Base-by-base conservation (phyloP, 305 asterid species). In the Rubia peregrina region DNA sequence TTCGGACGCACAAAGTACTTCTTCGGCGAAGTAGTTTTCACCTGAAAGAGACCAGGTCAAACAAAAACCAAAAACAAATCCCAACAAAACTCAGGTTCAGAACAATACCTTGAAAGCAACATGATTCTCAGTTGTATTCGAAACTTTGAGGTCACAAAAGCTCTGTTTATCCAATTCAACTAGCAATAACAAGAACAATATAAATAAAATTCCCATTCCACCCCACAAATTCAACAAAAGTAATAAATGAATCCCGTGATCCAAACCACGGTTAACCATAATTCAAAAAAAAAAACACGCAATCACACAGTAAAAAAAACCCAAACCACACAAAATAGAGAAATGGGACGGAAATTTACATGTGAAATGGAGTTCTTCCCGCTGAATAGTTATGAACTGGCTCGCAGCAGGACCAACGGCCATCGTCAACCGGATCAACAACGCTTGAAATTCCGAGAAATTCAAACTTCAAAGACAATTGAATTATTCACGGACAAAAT, bases 11-110 rank as follows among this genome's bases (percentile, higher is more conserved):
- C 97, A 78, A 84, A 91, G 72, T 91, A 91, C 81, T 87, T 89
- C 86, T 86, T 88, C 7, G 97, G 96, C 26, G 97, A 88, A n/a
- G 97, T 91, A 55, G 96, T 91, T 83, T 91, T 91, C 69, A 91
- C 95, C 97, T 91, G 55, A 41, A 70, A 43, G n/a, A 42, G 55
- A 73, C 43, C 16, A 57, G 41, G 53, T 67, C 49, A 40, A 53
- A 49, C 64, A 3, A 33, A 19, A 65, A 33, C 13, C 14, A 78
- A n/a, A 71, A 5, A 61, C 19, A 38, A 16, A 51, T 13, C 33
- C 19, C 24, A 38, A 26, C 12, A 19, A 41, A 38, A 65, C 14
- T 14, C 30, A 61, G 43, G 53, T 49, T 12, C 65, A 30, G 33
- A 9, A 21, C 30, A 64, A 38, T 14, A 91, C 97, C 96, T 91